Conservation (phyloP, 2,329 filamentous ascomycete genomes). For the Arachnomyces sp. region DNA sequence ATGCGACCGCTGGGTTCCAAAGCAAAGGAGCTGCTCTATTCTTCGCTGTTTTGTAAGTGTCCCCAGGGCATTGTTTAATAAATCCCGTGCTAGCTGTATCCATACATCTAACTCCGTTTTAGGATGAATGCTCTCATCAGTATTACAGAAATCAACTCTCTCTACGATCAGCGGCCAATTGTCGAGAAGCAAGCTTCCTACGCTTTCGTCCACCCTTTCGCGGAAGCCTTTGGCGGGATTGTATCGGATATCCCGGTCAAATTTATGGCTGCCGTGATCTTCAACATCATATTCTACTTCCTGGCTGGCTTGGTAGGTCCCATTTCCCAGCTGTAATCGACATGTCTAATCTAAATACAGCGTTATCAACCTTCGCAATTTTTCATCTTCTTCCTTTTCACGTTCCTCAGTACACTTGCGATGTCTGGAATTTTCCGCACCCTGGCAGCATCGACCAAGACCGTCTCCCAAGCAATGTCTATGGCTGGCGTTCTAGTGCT, state of each 20-base stretch:
- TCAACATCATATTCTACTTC: constrained; percentile 80
- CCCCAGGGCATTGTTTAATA: constrained; percentile 60
- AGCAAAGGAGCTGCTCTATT: constrained; percentile 71
- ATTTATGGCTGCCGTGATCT: constrained; percentile 60
- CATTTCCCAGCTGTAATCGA: constrained; percentile 9
- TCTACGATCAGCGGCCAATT: constrained; percentile 84
- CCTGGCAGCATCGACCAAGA: constrained; percentile 51
- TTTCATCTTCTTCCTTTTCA: constrained; percentile 57
- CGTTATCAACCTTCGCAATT: constrained; percentile 39
- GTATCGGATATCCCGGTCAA: constrained; percentile 81
- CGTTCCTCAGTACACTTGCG: constrained; percentile 49
- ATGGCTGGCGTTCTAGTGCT: constrained; percentile 46
- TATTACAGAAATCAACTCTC: constrained; percentile 68
- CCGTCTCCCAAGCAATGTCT: constrained; percentile 55
- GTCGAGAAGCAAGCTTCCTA: constrained; percentile 87
- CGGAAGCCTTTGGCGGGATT: constrained; percentile 79
- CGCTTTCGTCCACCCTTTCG: constrained; percentile 80
- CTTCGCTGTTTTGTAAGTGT: constrained; percentile 77
- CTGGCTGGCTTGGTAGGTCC: constrained; percentile 59
- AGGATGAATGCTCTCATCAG: constrained; percentile 50
- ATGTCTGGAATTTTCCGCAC: constrained; percentile 54
- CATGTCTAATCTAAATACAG: constrained; percentile 14
- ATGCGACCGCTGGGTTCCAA: constrained; percentile 64
- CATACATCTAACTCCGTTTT: constrained; percentile 6
- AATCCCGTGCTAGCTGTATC: too few relatives aligned